phyloP scores from a whole-genome alignment of 495 filamentous ascomycete genomes.

The Trichoderma orchidacearum region DNA sequence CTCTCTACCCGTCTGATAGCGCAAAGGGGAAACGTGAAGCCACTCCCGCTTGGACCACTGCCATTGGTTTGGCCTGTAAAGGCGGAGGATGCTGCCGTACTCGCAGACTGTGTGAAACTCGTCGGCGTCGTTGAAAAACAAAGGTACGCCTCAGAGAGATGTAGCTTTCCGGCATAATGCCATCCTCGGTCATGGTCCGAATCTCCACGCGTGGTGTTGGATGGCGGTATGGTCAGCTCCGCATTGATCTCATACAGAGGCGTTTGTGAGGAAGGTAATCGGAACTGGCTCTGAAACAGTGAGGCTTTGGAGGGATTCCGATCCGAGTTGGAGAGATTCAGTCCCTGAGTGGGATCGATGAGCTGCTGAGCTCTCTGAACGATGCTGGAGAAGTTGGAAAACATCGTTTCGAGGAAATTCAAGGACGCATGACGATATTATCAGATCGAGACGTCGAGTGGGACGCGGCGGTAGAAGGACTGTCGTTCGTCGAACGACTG shows the following conservation, averaged over 20 bases:
- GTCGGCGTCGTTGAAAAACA: slow-evolving; percentile 92
- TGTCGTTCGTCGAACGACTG: background rate
- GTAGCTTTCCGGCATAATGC: slow-evolving; percentile 84
- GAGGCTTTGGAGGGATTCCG: slow-evolving; percentile 77
- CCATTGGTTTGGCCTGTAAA: slow-evolving; percentile 86
- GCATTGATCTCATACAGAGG: slow-evolving; percentile 92
- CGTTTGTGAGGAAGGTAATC: slow-evolving; percentile 79
- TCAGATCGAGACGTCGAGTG: background rate
- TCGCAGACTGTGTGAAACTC: slow-evolving; percentile 71
- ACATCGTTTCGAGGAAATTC: slow-evolving; percentile 35
- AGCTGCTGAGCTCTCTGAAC: slow-evolving; percentile 86
- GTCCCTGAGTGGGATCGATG: slow-evolving; percentile 70
- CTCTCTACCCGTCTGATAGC: slow-evolving; percentile 84
- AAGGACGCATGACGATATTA: slow-evolving; percentile 11
- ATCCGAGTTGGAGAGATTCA: slow-evolving; percentile 53
- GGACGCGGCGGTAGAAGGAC: background rate
- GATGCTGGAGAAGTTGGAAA: slow-evolving; percentile 64
- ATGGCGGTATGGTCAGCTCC: slow-evolving; percentile 73
- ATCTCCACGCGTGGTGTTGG: slow-evolving; percentile 43
- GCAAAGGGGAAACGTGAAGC: slow-evolving; percentile 90
- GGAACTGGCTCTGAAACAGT: slow-evolving; percentile 92
- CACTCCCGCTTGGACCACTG: slow-evolving; percentile 86
- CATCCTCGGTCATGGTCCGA: slow-evolving; percentile 55
- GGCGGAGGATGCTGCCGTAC: slow-evolving; percentile 53
- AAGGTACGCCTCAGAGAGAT: slow-evolving; percentile 84